Percentiles rank a stretch among this genome's conserved stretches.
phyloP scores from a whole-genome alignment of 2,329 filamentous ascomycete species.

The Aspergillus uvarum region DNA sequence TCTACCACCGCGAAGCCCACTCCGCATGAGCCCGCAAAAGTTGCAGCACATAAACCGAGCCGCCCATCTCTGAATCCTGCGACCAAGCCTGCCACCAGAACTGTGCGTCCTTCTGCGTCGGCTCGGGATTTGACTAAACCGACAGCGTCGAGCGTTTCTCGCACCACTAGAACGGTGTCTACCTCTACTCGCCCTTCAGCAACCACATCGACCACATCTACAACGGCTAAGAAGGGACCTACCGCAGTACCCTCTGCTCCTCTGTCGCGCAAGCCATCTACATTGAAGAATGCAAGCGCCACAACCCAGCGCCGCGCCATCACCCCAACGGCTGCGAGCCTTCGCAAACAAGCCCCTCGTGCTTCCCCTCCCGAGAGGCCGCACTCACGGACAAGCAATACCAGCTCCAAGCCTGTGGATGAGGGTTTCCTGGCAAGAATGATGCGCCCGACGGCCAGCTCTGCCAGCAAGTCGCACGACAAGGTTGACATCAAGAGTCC shows the following conservation, averaged over 20 bases:
- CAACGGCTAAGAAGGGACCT: slow-evolving; percentile 35
- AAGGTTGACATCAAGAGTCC: slow-evolving; percentile 45
- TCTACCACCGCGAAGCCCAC: slow-evolving; percentile 26
- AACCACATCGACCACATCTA: slow-evolving; percentile 43
- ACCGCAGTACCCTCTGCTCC: slow-evolving; percentile 17
- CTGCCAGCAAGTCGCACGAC: slow-evolving; percentile 50
- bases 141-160: slow-evolving; percentile 22
- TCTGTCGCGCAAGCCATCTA: slow-evolving; percentile 39
- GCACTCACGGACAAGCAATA: slow-evolving; percentile 43
- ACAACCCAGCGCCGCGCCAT: slow-evolving; percentile 24
- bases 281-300: slow-evolving; percentile 29
- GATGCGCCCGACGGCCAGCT: slow-evolving; percentile 54
- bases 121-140: slow-evolving; percentile 29
- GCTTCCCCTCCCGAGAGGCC: slow-evolving; percentile 39
- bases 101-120: slow-evolving; percentile 32
- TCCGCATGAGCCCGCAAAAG: slow-evolving; percentile 31
- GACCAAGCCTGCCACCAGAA: slow-evolving; percentile 26
- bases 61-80: slow-evolving; percentile 32
- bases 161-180: slow-evolving; percentile 31
- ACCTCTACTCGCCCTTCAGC: slow-evolving; percentile 45
- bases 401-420: slow-evolving; percentile 39
- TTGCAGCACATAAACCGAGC: slow-evolving; percentile 32
- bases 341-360: slow-evolving; percentile 35
- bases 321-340: slow-evolving; percentile 24
- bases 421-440: slow-evolving; percentile 52